Evolutionary conservation across 768 basidiomycete species (phyloP).

Genomic region (Tylopilus vinaceipallidus): DNA sequence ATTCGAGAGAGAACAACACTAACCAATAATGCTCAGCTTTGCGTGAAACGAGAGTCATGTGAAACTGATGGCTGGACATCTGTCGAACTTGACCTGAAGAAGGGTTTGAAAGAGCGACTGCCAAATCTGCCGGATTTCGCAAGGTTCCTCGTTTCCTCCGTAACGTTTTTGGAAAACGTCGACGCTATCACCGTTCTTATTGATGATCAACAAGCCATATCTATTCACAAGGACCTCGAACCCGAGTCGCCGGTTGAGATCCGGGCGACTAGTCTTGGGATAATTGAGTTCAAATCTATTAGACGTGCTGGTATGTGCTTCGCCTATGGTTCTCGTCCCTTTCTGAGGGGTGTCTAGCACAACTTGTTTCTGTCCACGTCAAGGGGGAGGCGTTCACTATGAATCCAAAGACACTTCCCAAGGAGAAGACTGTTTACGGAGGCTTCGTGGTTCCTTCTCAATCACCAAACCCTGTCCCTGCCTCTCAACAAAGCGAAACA

Average conservation of each 20-base stretch:
- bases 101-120: conserved; percentile 38
- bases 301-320: background rate
- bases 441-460: background rate
- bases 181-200: conserved; percentile 6
- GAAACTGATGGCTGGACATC: background rate
- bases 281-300: background rate
- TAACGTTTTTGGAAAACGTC: conserved; percentile 49
- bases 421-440: background rate
- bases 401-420: background rate
- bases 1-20: background rate
- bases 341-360: background rate
- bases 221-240: background rate
- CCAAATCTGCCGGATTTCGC: conserved; percentile 46
- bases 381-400: background rate
- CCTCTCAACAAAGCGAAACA: background rate
- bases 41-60: conserved; percentile 28
- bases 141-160: conserved; percentile 44
- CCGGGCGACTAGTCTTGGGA: background rate
- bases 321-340: background rate
- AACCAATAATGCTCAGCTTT: conserved; percentile 26
- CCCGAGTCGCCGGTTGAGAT: background rate
- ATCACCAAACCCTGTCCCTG: background rate
- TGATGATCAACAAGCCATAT: background rate
- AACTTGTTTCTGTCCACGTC: background rate
- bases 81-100: conserved; percentile 3